Percentiles rank a stretch among this genome's conserved stretches.
These are phyloP conservation scores for Mycosphaerella sp. DNA, from an alignment of 2,329 filamentous ascomycete genomes.

Conservation along the genomic window DNA sequence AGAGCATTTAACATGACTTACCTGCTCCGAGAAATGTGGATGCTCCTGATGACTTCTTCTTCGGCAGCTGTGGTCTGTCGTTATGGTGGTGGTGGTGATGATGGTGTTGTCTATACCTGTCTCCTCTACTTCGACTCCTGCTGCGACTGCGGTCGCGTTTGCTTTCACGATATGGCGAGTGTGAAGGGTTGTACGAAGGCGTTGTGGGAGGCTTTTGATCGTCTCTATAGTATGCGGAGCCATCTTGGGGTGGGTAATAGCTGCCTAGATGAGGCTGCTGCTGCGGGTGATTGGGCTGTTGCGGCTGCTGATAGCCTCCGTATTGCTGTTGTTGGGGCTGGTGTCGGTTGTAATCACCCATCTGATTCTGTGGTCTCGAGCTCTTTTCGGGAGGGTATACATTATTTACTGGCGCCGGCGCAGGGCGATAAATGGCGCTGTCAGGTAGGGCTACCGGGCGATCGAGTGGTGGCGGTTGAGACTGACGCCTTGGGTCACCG, in stretches of 20 bases:
- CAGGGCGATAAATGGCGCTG: slow-evolving; percentile 20
- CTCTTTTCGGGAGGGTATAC: slow-evolving; percentile 15
- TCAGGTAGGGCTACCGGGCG: slow-evolving; percentile 7
- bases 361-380: slow-evolving; percentile 12
- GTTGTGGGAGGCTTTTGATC: slow-evolving; percentile 13
- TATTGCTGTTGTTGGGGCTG: slow-evolving; percentile 17
- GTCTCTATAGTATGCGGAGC: slow-evolving; percentile 13
- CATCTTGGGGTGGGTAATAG: not conserved
- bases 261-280: not conserved
- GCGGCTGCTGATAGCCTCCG: slow-evolving; percentile 11
- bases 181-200: slow-evolving; percentile 15
- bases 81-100: slow-evolving; percentile 5
- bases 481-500: slow-evolving; percentile 24
- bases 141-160: slow-evolving; percentile 20
- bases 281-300: slow-evolving; percentile 5
- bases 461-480: slow-evolving; percentile 28
- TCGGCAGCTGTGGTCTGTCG: slow-evolving; percentile 11
- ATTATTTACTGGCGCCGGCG: slow-evolving; percentile 18
- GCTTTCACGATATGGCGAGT: slow-evolving; percentile 14
- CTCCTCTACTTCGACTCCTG: slow-evolving; percentile 15
- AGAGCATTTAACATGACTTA: no score
- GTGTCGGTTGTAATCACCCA: slow-evolving; percentile 7
- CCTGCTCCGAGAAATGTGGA: slow-evolving; percentile 41
- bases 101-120: slow-evolving; percentile 9
- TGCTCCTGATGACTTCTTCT: slow-evolving; percentile 24